These are phyloP conservation scores for Colletotrichum theobromicola DNA, from an alignment of 2,329 filamentous ascomycete genomes.

Conservation along the genomic window DNA sequence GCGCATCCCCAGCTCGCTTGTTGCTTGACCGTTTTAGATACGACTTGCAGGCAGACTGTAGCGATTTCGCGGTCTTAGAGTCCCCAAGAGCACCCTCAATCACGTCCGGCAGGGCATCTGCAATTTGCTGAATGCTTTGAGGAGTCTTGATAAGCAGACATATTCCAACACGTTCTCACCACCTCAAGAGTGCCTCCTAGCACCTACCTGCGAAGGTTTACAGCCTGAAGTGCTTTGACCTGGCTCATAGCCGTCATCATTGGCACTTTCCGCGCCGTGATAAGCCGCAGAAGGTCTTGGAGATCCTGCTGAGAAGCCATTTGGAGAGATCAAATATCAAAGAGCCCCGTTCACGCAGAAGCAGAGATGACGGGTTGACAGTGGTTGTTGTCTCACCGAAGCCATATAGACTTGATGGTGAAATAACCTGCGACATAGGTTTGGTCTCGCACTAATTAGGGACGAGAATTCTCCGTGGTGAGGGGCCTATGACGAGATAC, in stretches of 20 bases:
- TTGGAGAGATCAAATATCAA: neutral
- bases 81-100: constrained; percentile 54
- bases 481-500: neutral
- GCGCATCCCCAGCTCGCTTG: neutral
- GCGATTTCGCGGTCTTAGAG: constrained; percentile 52
- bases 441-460: neutral
- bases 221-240: constrained; percentile 61
- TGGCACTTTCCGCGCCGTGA: constrained; percentile 63
- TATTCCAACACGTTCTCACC: neutral
- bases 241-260: constrained; percentile 65
- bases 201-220: constrained; percentile 59
- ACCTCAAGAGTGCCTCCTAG: neutral
- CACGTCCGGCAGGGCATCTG: constrained; percentile 48
- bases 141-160: neutral
- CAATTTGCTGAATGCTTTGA: constrained; percentile 59
- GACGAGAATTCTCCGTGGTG: neutral
- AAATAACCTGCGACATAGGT: neutral
- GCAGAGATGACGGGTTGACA: neutral
- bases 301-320: constrained; percentile 65
- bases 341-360: neutral
- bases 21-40: constrained; percentile 43
- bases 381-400: neutral
- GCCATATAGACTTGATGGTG: neutral
- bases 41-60: constrained; percentile 60
- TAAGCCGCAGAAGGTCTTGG: constrained; percentile 64